Evolutionary conservation across 805 yeast genomes (phyloP).

Genomic region (Barnettozyma wickerhamii): DNA sequence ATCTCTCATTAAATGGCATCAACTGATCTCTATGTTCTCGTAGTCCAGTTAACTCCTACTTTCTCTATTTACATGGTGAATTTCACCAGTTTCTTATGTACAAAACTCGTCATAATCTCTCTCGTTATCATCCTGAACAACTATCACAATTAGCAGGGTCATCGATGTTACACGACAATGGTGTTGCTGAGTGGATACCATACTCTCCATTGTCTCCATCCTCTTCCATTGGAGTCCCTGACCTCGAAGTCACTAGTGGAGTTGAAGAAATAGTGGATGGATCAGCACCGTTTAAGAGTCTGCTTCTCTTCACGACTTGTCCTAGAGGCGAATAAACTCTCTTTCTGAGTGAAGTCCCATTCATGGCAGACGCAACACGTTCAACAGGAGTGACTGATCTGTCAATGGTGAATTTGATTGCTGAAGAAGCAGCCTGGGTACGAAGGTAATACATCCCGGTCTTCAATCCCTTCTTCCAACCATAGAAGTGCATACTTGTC

Average conservation of each 20-base stretch:
- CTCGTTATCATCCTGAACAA: conserved; percentile 30
- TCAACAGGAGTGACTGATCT: conserved; percentile 33
- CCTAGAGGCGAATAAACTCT: conserved; percentile 1
- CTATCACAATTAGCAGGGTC: conserved; percentile 31
- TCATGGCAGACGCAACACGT: neutral
- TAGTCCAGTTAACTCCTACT: neutral
- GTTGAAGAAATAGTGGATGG: neutral
- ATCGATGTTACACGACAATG: conserved; percentile 16
- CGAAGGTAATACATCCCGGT: conserved; percentile 98
- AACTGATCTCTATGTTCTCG: neutral
- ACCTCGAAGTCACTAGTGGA: neutral
- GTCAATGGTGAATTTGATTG: conserved; percentile 86
- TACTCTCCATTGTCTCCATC: neutral
- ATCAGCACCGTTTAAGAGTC: neutral
- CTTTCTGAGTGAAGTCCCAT: neutral
- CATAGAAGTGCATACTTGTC: conserved; percentile 97
- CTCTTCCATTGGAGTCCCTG: neutral
- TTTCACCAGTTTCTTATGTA: neutral
- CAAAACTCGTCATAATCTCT: neutral
- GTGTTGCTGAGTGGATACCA: conserved; percentile 16
- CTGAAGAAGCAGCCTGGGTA: conserved; percentile 96
- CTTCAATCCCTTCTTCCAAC: conserved; percentile 97
- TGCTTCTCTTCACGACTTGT: neutral
- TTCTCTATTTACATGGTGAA: neutral
- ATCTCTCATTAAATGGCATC: neutral